These are phyloP conservation scores for Ganoderma meredithae DNA, from an alignment of 1,284 basidiomycete species.

Conservation along the genomic window DNA sequence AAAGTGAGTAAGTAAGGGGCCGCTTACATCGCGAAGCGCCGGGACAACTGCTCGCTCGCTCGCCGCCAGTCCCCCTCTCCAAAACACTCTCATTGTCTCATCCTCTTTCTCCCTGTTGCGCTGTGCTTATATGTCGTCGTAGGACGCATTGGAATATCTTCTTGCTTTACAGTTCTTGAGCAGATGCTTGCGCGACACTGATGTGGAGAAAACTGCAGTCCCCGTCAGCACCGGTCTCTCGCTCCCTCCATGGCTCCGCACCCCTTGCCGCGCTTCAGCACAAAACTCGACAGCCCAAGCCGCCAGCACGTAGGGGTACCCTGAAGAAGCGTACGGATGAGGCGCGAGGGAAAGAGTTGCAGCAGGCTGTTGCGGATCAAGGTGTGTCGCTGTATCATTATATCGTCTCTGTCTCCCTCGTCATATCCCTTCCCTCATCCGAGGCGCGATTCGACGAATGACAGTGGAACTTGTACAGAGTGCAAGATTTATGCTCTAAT, in stretches of 20 bases:
- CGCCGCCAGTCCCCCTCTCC: neutral
- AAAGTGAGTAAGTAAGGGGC: too few species aligned
- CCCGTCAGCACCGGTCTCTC: conserved; percentile 17
- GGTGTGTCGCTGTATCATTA: conserved; percentile 16
- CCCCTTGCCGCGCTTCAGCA: conserved; percentile 21
- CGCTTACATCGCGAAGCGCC: neutral
- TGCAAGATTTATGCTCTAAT: too few species aligned
- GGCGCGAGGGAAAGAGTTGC: conserved; percentile 11
- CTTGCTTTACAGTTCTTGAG: neutral
- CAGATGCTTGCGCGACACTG: conserved; percentile 31
- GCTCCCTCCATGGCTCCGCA: conserved; percentile 27
- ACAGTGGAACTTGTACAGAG: neutral
- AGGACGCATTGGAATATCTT: neutral
- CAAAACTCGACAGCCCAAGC: conserved; percentile 13
- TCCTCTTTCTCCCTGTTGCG: neutral
- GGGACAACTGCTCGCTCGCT: neutral
- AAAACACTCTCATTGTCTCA: neutral
- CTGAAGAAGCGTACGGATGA: neutral
- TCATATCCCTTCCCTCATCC: neutral
- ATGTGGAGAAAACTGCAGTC: conserved; percentile 37
- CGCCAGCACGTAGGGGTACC: neutral
- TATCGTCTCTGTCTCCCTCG: neutral
- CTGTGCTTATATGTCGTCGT: neutral
- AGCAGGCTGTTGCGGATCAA: conserved; percentile 6
- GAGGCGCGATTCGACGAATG: neutral